Evolutionary conservation across 1,284 basidiomycete genomes (phyloP).

Genomic region (Puccinia coronata): DNA sequence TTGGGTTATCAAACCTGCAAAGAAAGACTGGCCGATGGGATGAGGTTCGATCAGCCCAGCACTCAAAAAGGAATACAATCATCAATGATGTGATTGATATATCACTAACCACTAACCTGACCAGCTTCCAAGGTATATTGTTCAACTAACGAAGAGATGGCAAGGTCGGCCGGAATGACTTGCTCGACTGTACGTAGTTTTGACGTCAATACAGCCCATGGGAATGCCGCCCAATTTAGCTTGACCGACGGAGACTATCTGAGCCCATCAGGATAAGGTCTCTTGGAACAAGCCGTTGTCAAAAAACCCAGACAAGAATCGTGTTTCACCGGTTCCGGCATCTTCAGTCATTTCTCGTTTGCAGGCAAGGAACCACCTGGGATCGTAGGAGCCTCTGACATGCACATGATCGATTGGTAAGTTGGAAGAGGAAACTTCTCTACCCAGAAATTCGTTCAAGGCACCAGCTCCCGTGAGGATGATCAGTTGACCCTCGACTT

Average conservation of each 20-base stretch:
- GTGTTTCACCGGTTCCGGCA: slow-evolving; percentile 60
- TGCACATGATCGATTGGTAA: slow-evolving; percentile 89
- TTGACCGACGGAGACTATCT: slow-evolving; percentile 93
- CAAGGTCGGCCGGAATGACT: slow-evolving; percentile 96
- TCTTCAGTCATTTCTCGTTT: slow-evolving; percentile 76
- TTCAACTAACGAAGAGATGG: slow-evolving; percentile 95
- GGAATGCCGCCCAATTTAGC: slow-evolving; percentile 96
- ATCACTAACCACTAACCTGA: slow-evolving; percentile 64
- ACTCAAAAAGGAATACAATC: neutral
- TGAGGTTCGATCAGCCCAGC: neutral
- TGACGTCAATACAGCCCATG: slow-evolving; percentile 95
- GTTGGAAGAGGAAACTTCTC: slow-evolving; percentile 98
- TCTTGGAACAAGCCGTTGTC: slow-evolving; percentile 96
- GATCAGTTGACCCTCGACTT: slow-evolving; percentile 98
- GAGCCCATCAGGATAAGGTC: slow-evolving; percentile 93
- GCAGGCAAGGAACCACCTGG: slow-evolving; percentile 95
- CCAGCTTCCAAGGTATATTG: slow-evolving; percentile 98
- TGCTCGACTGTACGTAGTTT: slow-evolving; percentile 97
- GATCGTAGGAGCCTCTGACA: slow-evolving; percentile 93
- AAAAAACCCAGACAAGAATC: slow-evolving; percentile 88
- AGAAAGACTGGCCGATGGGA: no score
- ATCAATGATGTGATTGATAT: neutral
- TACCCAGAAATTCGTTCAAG: slow-evolving; percentile 97
- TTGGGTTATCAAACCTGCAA: slow-evolving; percentile 90
- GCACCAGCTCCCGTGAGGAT: slow-evolving; percentile 97